Conservation (phyloP, 768 basidiomycete species). For the Mycena amicta region DNA sequence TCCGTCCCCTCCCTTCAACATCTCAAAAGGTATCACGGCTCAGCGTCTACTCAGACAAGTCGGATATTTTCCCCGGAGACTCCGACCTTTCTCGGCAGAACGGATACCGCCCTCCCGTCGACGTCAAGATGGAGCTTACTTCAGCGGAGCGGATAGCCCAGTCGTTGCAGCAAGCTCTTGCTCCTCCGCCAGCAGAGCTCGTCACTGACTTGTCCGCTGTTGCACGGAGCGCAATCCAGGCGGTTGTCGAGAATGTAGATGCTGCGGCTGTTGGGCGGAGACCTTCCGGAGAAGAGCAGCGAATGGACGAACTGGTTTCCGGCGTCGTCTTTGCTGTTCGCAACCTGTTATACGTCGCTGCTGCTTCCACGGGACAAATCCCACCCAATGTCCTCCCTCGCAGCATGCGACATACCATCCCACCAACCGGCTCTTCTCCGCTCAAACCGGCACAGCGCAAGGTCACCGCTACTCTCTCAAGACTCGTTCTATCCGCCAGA, state of each 20-base stretch:
- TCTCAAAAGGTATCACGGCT: conserved; percentile 41
- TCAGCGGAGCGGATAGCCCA: conserved; percentile 70
- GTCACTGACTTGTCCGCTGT: conserved; percentile 63
- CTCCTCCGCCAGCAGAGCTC: conserved; percentile 58
- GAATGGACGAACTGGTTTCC: conserved; percentile 65
- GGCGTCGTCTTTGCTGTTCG: conserved; percentile 72
- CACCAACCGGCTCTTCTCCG: conserved; percentile 50
- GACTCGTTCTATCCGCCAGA: conserved; percentile 88
- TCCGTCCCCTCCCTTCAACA: conserved; percentile 19
- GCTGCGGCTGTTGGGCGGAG: conserved; percentile 44
- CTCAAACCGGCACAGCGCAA: conserved; percentile 83
- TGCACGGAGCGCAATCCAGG: conserved; percentile 60
- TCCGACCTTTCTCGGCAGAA: conserved; percentile 26
- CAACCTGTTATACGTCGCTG: conserved; percentile 72
- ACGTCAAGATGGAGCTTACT: conserved; percentile 51
- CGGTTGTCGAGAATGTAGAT: conserved; percentile 64
- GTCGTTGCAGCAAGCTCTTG: conserved; percentile 59
- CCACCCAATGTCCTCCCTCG: conserved; percentile 55
- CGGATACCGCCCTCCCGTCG: conserved; percentile 15
- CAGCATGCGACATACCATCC: conserved; percentile 46
- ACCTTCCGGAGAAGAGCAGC: conserved; percentile 51
- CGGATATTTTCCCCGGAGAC: conserved; percentile 63
- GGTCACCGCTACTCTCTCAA: conserved; percentile 86
- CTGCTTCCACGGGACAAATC: conserved; percentile 62
- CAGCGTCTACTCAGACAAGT: conserved; percentile 81